Evolutionary conservation across 345 rosid genomes (phyloP).

Genomic region (Eucalyptus sp.): DNA sequence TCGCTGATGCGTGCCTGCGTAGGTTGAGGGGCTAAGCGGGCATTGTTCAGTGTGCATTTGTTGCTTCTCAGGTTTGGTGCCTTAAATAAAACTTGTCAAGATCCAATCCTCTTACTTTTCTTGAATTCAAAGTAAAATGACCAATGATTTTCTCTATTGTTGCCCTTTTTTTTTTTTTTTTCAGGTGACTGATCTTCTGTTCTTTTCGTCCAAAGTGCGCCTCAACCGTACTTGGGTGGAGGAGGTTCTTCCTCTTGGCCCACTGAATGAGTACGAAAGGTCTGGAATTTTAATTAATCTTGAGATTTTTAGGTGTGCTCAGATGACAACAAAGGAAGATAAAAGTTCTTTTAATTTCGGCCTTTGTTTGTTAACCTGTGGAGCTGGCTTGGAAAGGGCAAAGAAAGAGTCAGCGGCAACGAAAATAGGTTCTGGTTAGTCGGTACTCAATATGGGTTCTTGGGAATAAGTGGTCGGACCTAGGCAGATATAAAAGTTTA

Average conservation of each 20-base stretch:
- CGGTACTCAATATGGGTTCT: background rate
- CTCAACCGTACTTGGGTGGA: constrained; percentile 61
- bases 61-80: too few relatives aligned
- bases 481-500: background rate
- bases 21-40: too few relatives aligned
- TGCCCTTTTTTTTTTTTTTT: background rate
- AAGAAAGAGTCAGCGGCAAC: too few relatives aligned
- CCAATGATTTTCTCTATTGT: background rate
- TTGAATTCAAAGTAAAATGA: background rate
- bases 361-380: too few relatives aligned
- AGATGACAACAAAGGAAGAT: too few relatives aligned
- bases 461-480: background rate
- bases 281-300: background rate
- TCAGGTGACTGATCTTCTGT: constrained; percentile 93
- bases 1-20: too few relatives aligned
- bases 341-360: too few relatives aligned
- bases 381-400: too few relatives aligned
- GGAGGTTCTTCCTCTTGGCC: constrained; percentile 67
- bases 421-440: too few relatives aligned
- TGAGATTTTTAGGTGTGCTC: too few relatives aligned
- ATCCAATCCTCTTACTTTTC: background rate
- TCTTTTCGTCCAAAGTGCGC: constrained; percentile 50
- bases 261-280: constrained; percentile 74
- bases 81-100: background rate
- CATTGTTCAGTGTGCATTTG: too few relatives aligned